phyloP scores from a whole-genome alignment of 2,329 filamentous ascomycete genomes.

The Triangularia verruculosa region DNA sequence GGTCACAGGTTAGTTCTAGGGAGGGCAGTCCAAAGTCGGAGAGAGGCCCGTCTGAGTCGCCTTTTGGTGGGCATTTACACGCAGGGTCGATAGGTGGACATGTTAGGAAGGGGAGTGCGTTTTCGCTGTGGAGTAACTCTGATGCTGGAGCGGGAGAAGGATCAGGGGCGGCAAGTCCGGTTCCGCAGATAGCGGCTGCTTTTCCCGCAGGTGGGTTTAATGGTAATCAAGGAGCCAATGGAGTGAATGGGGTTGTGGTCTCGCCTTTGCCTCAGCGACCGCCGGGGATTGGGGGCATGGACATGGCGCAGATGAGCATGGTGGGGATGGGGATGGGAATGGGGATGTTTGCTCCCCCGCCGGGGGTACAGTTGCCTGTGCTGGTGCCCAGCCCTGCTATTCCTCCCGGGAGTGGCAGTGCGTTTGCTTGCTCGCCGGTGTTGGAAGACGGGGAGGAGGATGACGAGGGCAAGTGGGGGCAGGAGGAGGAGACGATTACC shows the following conservation, averaged over 20 bases:
- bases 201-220: constrained; percentile 13
- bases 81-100: constrained; percentile 30
- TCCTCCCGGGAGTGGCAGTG: constrained; percentile 23
- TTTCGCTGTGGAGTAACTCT: constrained; percentile 43
- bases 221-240: not conserved
- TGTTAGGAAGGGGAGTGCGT: constrained; percentile 46
- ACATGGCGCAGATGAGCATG: not conserved
- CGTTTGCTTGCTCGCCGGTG: constrained; percentile 38
- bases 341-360: constrained; percentile 15
- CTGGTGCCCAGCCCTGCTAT: constrained; percentile 19
- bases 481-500: not conserved
- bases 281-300: not conserved
- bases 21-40: constrained; percentile 51
- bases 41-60: constrained; percentile 28
- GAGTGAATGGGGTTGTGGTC: not conserved
- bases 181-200: constrained; percentile 42
- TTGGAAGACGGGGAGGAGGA: constrained; percentile 38
- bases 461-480: not conserved
- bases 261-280: constrained; percentile 4
- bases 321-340: not conserved
- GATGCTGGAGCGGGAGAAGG: constrained; percentile 19
- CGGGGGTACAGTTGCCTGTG: constrained; percentile 5
- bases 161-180: constrained; percentile 50
- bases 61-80: constrained; percentile 15
- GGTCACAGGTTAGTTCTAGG: constrained; percentile 65